These are phyloP conservation scores for Bipolaris sorokiniana DNA, from an alignment of 2,329 filamentous ascomycete species.

Conservation along the genomic window DNA sequence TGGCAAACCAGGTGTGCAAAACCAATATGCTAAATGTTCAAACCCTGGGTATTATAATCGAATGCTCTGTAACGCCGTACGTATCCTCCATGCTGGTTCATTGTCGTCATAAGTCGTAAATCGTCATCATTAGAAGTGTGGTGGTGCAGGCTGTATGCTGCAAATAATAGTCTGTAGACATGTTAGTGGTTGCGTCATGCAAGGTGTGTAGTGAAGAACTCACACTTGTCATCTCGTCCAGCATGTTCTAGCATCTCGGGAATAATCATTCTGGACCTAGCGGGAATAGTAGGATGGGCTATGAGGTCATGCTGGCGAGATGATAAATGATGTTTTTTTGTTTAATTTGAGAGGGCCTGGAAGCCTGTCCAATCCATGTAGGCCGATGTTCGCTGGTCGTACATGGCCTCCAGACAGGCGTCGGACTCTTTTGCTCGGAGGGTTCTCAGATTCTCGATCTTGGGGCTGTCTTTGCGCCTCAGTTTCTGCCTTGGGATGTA, in stretches of 20 bases:
- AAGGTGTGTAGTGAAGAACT: not conserved
- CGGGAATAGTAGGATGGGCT: not conserved
- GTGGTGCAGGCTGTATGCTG: conserved; percentile 4
- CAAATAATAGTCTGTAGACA: conserved; percentile 6
- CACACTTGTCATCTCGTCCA: conserved; percentile 1
- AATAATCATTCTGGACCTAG: not conserved
- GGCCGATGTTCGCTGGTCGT: conserved; percentile 37
- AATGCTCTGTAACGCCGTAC: conserved; percentile 12
- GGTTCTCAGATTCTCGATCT: conserved; percentile 38
- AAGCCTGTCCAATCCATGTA: conserved; percentile 41
- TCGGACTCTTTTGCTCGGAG: conserved; percentile 45
- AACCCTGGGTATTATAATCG: conserved; percentile 20
- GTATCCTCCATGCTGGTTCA: conserved; percentile 7
- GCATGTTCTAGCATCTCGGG: not conserved
- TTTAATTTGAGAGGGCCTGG: conserved; percentile 3
- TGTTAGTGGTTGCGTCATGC: not conserved
- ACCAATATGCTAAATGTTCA: conserved; percentile 11
- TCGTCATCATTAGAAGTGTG: conserved; percentile 9
- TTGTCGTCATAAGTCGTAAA: conserved; percentile 12
- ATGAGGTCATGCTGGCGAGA: not conserved
- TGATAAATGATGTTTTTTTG: not conserved
- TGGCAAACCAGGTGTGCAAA: conserved; percentile 5
- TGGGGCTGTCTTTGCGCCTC: conserved; percentile 32
- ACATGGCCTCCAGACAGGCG: conserved; percentile 40
- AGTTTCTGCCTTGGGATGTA: conserved; percentile 18